phyloP scores from a whole-genome alignment of 148 eudicot species.

The Polygonum aviculare region DNA sequence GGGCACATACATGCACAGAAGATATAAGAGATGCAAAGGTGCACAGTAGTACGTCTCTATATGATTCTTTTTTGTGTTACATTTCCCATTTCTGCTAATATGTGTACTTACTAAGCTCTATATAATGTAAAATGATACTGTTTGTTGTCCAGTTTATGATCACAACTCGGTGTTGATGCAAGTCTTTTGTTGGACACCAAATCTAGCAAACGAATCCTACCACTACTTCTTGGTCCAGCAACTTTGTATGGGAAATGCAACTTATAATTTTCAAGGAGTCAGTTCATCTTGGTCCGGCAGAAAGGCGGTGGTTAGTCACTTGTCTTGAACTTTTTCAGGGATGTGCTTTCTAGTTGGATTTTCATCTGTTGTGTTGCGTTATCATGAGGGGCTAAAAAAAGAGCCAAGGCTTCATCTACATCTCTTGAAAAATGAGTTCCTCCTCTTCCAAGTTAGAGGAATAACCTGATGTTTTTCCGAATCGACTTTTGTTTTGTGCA shows the following conservation, averaged over 20 bases:
- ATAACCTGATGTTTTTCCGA: not conserved
- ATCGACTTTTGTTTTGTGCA: too few species aligned
- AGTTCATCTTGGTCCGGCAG: not conserved
- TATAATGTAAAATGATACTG: not conserved
- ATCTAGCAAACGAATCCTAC: not conserved
- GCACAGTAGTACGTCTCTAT: not conserved
- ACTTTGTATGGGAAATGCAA: not conserved
- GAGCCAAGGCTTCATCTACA: not conserved
- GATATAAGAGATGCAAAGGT: not conserved
- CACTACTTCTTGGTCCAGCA: too few species aligned
- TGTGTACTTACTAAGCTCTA: not conserved
- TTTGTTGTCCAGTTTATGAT: not conserved
- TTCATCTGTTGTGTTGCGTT: not conserved
- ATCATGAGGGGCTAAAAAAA: not conserved
- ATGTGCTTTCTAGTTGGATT: not conserved
- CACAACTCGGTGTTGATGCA: not conserved
- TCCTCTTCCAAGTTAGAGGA: not conserved
- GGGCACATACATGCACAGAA: not conserved
- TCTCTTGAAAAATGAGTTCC: too few species aligned
- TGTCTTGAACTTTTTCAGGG: not conserved
- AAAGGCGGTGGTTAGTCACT: not conserved
- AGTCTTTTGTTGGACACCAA: not conserved
- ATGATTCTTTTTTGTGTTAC: not conserved
- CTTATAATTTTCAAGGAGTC: not conserved
- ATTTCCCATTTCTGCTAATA: not conserved